phyloP scores from a whole-genome alignment of 2,329 filamentous ascomycete species.

The Metarhizium brunneum region DNA sequence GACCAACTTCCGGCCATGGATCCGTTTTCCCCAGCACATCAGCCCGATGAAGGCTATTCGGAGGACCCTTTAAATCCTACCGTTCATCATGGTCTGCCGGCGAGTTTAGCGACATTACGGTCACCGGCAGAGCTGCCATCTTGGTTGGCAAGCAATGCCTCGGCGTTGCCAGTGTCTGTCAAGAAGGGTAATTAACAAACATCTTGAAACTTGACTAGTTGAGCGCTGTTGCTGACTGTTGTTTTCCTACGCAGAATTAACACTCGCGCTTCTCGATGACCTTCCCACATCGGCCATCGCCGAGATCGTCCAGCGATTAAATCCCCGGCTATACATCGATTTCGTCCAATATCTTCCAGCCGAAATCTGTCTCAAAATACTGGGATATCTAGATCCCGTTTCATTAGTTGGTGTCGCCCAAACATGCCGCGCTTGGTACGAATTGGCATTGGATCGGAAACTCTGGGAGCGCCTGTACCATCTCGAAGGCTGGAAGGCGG shows the following conservation, averaged over 20 bases:
- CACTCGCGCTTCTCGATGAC: conserved; percentile 67
- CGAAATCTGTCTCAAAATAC: conserved; percentile 83
- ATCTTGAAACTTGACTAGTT: conserved; percentile 27
- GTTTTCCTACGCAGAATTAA: conserved; percentile 51
- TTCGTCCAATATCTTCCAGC: conserved; percentile 78
- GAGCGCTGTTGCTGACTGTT: conserved; percentile 10
- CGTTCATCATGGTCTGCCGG: conserved; percentile 21
- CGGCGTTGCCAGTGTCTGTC: conserved; percentile 36
- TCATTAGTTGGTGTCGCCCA: conserved; percentile 73
- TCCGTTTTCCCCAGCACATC: conserved; percentile 39
- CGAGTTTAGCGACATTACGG: conserved; percentile 23
- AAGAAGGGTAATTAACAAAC: conserved; percentile 23
- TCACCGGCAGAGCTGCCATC: conserved; percentile 35
- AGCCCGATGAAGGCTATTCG: conserved; percentile 80
- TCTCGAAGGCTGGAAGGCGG: conserved; percentile 75
- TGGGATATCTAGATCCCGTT: conserved; percentile 73
- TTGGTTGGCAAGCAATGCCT: conserved; percentile 41
- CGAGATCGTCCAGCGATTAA: conserved; percentile 69
- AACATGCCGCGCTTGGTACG: conserved; percentile 75
- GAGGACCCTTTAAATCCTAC: conserved; percentile 55
- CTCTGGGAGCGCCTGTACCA: conserved; percentile 81
- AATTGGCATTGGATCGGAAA: conserved; percentile 69
- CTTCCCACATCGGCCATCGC: conserved; percentile 74
- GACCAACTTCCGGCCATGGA: conserved; percentile 27
- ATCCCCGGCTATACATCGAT: conserved; percentile 83